Evolutionary conservation across 1,284 basidiomycete genomes (phyloP).

Genomic region (Cryptococcus hybrid): DNA sequence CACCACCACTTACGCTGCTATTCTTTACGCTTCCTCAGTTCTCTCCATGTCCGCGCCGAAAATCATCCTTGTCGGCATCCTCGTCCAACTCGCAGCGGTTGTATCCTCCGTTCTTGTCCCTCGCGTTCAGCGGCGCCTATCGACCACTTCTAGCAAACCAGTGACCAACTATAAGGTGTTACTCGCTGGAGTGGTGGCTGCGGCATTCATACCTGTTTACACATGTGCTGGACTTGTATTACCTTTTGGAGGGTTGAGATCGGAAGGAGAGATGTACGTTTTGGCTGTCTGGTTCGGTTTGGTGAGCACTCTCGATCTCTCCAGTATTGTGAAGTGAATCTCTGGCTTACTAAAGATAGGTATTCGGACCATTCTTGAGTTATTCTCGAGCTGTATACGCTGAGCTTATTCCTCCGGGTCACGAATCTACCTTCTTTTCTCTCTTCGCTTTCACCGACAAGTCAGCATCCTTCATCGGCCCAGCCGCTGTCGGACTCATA

Average conservation of each 20-base stretch:
- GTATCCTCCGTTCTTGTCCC: constrained; percentile 45
- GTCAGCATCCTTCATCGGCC: constrained; percentile 86
- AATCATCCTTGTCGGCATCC: constrained; percentile 49
- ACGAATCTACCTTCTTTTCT: constrained; percentile 55
- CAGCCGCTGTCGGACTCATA: constrained; percentile 77
- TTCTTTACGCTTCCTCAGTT: constrained; percentile 47
- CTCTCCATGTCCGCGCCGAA: constrained; percentile 51
- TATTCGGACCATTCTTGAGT: constrained; percentile 49
- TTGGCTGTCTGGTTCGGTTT: constrained; percentile 77
- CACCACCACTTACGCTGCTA: constrained; percentile 45
- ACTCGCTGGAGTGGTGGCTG: constrained; percentile 63
- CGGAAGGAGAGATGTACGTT: constrained; percentile 76
- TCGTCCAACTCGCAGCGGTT: constrained; percentile 48
- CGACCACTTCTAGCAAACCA: constrained; percentile 8
- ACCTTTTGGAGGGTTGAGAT: constrained; percentile 65
- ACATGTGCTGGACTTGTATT: constrained; percentile 75
- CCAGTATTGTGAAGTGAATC: background rate
- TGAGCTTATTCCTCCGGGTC: constrained; percentile 48
- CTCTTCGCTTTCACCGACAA: constrained; percentile 77
- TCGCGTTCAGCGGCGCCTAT: constrained; percentile 48
- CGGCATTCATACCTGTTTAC: constrained; percentile 71
- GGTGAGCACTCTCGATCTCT: constrained; percentile 20
- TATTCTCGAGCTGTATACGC: constrained; percentile 48
- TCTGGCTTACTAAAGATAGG: constrained; percentile 18
- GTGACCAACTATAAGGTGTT: constrained; percentile 70